Base-by-base conservation (phyloP, 345 rosid species). In the Moricandia moricandioides region DNA sequence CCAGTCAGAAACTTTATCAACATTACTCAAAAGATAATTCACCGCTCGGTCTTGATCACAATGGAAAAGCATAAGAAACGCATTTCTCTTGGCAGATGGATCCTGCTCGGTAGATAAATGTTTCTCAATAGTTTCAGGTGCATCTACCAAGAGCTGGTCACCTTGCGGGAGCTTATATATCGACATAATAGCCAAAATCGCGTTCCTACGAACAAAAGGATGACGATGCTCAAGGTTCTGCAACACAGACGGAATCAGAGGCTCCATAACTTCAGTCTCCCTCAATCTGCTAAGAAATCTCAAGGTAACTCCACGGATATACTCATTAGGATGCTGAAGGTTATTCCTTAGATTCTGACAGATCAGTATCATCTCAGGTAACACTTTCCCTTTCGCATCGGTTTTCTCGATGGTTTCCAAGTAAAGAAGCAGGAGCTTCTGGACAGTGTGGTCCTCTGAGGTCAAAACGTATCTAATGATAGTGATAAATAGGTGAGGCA, bases 321-420 rank as follows among this genome's bases (percentile, higher is more conserved):
- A 91, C 83, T 91, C 98, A 68, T 94, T 94, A 1, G 97, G 95
- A 74, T 89, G 96, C 84, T 94, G 97, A 79, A 94, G 98, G 82
- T 94, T 89, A 87, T 94, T 94, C 82, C 91, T 82, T 74, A 94
- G 81, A 71, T 90, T 90, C 80, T 94, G 97, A 84, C 97, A 94
- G 49, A 94, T 90, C 79, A 94, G 79, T 62, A 94, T 94, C 98
- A 94, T 94, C 82, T 94, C 97, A 31, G 98, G 97, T 21, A 94
- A 73, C 70, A 89, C 89, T 74, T 81, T 85, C 8, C 98, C 97
- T 66, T 78, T 86, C 33, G 89, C 14, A 85, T 91, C 97, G 14
- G 88, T 87, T 83, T 90, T 91, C 71, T 90, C 98, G 8, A 91
- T 94, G 62, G 88, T 87, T 87, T 94, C 98, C 72, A 94, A 83